These are phyloP conservation scores for Akanthomyces lecanii DNA, from an alignment of 2,329 filamentous ascomycete genomes.

Conservation along the genomic window DNA sequence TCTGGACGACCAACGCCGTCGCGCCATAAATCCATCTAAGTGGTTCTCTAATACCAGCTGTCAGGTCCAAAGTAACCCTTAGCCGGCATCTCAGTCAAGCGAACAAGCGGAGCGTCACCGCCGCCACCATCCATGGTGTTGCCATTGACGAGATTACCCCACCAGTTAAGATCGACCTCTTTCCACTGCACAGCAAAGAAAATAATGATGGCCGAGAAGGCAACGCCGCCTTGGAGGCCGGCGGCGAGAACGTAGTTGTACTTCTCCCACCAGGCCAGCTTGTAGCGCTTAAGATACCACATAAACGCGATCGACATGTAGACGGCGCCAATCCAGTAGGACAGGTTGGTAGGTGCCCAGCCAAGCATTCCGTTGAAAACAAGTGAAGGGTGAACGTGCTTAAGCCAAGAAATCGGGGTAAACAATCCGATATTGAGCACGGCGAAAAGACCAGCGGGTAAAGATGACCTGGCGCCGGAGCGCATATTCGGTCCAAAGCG, in stretches of 20 bases:
- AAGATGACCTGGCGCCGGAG: constrained; percentile 1
- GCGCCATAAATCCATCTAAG: too few species aligned
- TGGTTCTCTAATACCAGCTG: constrained; percentile 1
- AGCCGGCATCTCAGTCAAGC: constrained; percentile 1
- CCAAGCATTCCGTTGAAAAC: constrained; percentile 38
- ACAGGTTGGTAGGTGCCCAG: constrained; percentile 41
- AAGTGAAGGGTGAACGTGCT: constrained; percentile 38
- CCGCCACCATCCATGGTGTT: constrained; percentile 20
- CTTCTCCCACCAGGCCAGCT: constrained; percentile 41
- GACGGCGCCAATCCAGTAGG: constrained; percentile 40
- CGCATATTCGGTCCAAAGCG: constrained; percentile 47
- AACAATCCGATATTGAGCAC: constrained; percentile 22
- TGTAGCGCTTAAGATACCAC: constrained; percentile 37
- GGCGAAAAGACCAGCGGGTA: constrained; percentile 17
- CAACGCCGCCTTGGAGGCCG: constrained; percentile 37
- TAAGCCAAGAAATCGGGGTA: constrained; percentile 25
- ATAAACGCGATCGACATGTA: constrained; percentile 39
- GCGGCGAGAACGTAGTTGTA: constrained; percentile 43
- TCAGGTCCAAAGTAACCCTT: constrained; percentile 17
- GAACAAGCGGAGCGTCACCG: neutral
- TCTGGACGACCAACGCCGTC: too few species aligned
- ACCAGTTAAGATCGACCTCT: constrained; percentile 37
- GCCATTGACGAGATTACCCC: constrained; percentile 32
- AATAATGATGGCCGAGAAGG: constrained; percentile 38
- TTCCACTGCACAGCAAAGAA: constrained; percentile 41